These are phyloP conservation scores for Fusarium verrucosum DNA, from an alignment of 2,329 filamentous ascomycete species.

Conservation along the genomic window DNA sequence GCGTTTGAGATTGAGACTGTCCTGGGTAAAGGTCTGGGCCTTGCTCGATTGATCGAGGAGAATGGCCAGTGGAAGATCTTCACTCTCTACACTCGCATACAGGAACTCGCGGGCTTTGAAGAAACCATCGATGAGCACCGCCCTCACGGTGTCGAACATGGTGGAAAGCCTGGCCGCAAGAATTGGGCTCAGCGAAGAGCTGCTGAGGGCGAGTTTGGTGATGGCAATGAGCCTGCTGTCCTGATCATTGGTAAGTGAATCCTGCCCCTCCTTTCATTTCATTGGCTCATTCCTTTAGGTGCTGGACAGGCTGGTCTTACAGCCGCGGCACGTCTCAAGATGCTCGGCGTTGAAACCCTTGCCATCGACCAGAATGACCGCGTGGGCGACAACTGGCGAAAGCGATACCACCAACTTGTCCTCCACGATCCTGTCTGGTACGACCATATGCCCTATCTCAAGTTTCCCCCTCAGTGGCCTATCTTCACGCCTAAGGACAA, in stretches of 20 bases:
- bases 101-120: constrained; percentile 63
- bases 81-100: constrained; percentile 69
- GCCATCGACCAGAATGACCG: constrained; percentile 67
- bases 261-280: too few relatives aligned
- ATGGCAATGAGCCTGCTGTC: constrained; percentile 63
- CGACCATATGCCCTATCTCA: constrained; percentile 70
- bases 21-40: constrained; percentile 64
- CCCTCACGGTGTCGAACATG: constrained; percentile 66
- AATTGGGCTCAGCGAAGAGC: constrained; percentile 69
- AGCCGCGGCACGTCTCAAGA: constrained; percentile 66
- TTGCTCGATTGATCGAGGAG: constrained; percentile 61
- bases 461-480: constrained; percentile 72
- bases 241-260: constrained; percentile 72
- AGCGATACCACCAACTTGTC: constrained; percentile 70
- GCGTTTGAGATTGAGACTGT: constrained; percentile 64
- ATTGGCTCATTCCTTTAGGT: too few relatives aligned
- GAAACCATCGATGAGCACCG: constrained; percentile 59
- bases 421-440: constrained; percentile 74
- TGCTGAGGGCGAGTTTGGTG: constrained; percentile 57
- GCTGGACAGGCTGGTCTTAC: constrained; percentile 69
- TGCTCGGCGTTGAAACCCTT: constrained; percentile 64
- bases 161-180: constrained; percentile 58
- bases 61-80: constrained; percentile 67
- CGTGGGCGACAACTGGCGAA: constrained; percentile 72
- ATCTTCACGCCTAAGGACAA: constrained; percentile 78